Evolutionary conservation across 2,329 filamentous ascomycete genomes (phyloP), one percentile per base, ranked within the genome.

Genomic region (Hymenoscyphus infarciens): DNA sequence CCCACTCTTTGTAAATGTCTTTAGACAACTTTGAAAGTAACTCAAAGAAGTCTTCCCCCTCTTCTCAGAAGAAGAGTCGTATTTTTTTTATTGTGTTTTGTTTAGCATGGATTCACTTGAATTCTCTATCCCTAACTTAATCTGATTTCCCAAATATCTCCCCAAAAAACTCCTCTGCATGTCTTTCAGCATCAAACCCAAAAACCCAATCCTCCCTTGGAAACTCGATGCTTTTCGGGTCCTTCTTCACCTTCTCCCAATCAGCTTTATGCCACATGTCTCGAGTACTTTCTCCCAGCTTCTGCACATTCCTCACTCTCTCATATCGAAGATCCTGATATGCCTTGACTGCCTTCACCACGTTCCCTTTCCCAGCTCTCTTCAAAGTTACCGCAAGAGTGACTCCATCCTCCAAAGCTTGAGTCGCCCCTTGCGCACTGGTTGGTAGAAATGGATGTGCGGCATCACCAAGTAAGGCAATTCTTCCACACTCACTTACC

Each of bases 381-480:
- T 67, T 63, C 60, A 78, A 69, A 31, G 70, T 74, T 8, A 73
- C 63, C 0, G 75, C 75, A 5, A 78, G 57, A 0, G 74, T 74
- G 0, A 72, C 76, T 2, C 75, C 76, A 63, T 78, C 76, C 63
- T 78, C 76, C 19, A 78, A 71, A 1, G 76, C 77, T 68, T 75
- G 74, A 31, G 75, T 76, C 5, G 86, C 86, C 3, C 87, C 87
- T 71, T 90, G 87, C 58, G 83, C 86, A 71, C 88, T 86, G 65
- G 89, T 82, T 1, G 87, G 86, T 80, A 88, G 83, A 82, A 87
- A 87, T 1, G 87, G 86, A 70, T 89, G 87, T 1, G 81, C 86
- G 4, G 87, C 86, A 68, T 90, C 87, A 6, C 87, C 87, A 15
- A 90, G 72, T 0, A 90, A 75, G 54, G 60, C 64, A 31, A 73